Conservation (phyloP, 176 grass and related monocot genomes). For the Cenchrus purpureus region DNA sequence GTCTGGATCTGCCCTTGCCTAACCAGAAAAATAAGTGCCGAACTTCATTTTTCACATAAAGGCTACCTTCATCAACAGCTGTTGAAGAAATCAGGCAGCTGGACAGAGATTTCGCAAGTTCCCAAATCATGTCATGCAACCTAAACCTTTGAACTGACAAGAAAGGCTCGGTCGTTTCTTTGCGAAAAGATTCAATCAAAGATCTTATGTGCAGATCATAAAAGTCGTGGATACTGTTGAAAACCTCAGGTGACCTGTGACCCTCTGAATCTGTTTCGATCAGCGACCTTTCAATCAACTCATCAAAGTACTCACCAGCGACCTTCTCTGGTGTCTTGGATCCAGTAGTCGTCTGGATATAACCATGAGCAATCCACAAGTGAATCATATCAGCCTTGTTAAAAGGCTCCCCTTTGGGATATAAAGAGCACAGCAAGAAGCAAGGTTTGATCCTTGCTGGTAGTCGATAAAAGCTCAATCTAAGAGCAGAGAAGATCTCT, state of each 20-base stretch:
- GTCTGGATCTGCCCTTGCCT: background rate
- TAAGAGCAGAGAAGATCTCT: conserved; percentile 42
- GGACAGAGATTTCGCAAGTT: conserved; percentile 46
- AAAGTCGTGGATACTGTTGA: background rate
- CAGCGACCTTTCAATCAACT: conserved; percentile 48
- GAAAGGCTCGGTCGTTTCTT: background rate
- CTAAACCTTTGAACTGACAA: background rate
- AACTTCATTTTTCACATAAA: background rate
- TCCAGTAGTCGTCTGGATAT: background rate
- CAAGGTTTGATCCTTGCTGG: conserved; percentile 47
- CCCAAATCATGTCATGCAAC: conserved; percentile 58
- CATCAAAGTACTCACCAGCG: conserved; percentile 35
- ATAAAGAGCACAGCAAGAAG: conserved; percentile 45
- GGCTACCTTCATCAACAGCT: background rate
- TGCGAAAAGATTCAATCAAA: background rate
- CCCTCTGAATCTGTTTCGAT: background rate
- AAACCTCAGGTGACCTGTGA: background rate
- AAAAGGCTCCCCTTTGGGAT: conserved; percentile 45
- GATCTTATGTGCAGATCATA: background rate
- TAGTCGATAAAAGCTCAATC: conserved; percentile 47
- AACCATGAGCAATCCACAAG: conserved; percentile 61
- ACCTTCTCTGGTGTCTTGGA: conserved; percentile 26
- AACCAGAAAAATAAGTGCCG: background rate
- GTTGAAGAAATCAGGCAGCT: background rate
- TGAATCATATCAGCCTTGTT: conserved; percentile 40